Percentiles rank a stretch among this genome's conserved stretches.
Conservation (phyloP, 2,329 filamentous ascomycete genomes). For the Talaromyces islandicus region DNA sequence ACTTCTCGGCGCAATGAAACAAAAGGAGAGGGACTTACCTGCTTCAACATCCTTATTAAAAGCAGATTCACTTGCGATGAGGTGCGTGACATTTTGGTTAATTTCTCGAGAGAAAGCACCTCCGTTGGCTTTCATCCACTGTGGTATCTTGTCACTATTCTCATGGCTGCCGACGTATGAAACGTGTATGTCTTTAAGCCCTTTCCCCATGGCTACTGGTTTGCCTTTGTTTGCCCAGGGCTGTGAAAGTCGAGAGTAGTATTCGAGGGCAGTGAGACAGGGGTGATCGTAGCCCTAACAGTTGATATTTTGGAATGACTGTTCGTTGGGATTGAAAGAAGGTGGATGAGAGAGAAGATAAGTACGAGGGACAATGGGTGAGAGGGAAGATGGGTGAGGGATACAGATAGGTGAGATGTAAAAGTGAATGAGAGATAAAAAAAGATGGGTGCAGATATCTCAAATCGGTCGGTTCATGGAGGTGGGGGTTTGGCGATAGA, state of each 20-base stretch:
- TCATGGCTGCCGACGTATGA: constrained; percentile 56
- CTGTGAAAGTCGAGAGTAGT: no score
- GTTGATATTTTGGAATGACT: no score
- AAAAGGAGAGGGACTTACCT: constrained; percentile 22
- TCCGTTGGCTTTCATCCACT: constrained; percentile 60
- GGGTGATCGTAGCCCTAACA: no score
- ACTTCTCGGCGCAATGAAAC: background rate
- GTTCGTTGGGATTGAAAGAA: no score
- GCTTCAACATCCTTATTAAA: constrained; percentile 47
- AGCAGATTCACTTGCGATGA: constrained; percentile 60
- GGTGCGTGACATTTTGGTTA: constrained; percentile 59
- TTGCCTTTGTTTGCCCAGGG: background rate
- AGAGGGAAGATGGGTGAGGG: no score
- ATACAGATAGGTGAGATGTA: no score
- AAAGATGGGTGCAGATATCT: no score
- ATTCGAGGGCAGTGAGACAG: no score
- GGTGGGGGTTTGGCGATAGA: background rate
- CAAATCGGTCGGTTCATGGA: no score
- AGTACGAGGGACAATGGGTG: no score
- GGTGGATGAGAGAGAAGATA: no score
- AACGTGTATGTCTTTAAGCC: constrained; percentile 51
- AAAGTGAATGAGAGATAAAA: no score
- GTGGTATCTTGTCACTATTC: constrained; percentile 51
- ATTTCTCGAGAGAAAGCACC: constrained; percentile 53
- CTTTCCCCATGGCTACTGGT: constrained; percentile 27